phyloP scores from a whole-genome alignment of 768 basidiomycete genomes.

The Favolaschia claudopus region DNA sequence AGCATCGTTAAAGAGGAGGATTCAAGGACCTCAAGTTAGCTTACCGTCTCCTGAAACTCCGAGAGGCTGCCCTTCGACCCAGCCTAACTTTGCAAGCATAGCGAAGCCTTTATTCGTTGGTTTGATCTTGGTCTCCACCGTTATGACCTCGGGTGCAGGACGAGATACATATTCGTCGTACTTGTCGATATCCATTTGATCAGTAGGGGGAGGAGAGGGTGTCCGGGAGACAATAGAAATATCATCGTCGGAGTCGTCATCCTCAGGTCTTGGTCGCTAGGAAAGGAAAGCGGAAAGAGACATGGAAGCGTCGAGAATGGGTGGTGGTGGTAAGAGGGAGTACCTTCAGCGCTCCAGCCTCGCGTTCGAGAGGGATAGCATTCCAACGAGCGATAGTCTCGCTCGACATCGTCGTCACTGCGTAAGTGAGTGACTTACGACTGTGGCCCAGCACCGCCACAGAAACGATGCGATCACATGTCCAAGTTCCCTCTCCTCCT shows the following conservation, averaged over 20 bases:
- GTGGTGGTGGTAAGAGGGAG: constrained; percentile 55
- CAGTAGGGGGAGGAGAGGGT: constrained; percentile 73
- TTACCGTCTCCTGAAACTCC: constrained; percentile 80
- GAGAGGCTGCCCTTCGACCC: constrained; percentile 81
- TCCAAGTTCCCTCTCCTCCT: neutral
- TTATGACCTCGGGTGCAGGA: constrained; percentile 68
- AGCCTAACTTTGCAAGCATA: constrained; percentile 83
- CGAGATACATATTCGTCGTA: constrained; percentile 71
- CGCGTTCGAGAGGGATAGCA: constrained; percentile 59
- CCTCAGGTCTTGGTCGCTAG: constrained; percentile 72
- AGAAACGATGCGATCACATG: constrained; percentile 17
- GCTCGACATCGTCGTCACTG: constrained; percentile 59
- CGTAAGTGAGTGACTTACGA: too few species aligned
- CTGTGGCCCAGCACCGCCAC: too few species aligned
- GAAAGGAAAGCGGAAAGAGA: constrained; percentile 52
- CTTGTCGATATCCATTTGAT: constrained; percentile 65
- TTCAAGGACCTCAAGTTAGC: neutral
- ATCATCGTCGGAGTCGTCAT: constrained; percentile 69
- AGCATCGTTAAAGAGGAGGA: neutral
- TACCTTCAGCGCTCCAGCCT: constrained; percentile 65
- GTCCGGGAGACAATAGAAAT: constrained; percentile 78
- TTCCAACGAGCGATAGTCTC: constrained; percentile 77
- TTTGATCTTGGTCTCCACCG: constrained; percentile 84
- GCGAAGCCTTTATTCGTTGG: constrained; percentile 82
- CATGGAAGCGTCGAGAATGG: constrained; percentile 64